These are phyloP conservation scores for Microstroma glucosiphilum DNA, from an alignment of 1,284 basidiomycete genomes.

Conservation along the genomic window DNA sequence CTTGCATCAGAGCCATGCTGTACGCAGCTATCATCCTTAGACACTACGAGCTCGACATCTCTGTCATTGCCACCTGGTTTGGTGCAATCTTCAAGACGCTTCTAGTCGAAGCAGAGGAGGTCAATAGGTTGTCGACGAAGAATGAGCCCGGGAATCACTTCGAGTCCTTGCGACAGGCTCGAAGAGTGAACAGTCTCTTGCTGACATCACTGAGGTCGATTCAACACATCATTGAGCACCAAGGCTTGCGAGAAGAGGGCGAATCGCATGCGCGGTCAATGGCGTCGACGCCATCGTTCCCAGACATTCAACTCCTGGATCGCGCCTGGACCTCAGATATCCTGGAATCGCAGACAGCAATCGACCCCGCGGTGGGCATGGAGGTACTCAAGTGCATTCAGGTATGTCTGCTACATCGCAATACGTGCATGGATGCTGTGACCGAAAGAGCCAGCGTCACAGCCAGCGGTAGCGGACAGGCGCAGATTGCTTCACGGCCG, in stretches of 20 bases:
- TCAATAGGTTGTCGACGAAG: conserved; percentile 22
- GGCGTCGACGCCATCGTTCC: conserved; percentile 56
- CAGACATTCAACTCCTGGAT: conserved; percentile 62
- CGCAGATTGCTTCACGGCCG: conserved; percentile 17
- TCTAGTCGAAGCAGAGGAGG: conserved; percentile 57
- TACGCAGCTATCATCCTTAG: conserved; percentile 66
- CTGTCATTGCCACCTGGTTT: conserved; percentile 64
- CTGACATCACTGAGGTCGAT: conserved; percentile 57
- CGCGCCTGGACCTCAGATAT: conserved; percentile 63
- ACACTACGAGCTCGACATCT: conserved; percentile 59
- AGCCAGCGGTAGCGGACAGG: not conserved
- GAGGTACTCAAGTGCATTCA: conserved; percentile 62
- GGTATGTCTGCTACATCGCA: conserved; percentile 63
- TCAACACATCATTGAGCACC: conserved; percentile 60
- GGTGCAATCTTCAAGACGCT: conserved; percentile 61
- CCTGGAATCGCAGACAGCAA: conserved; percentile 57
- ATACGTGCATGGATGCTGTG: conserved; percentile 55
- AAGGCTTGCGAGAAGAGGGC: conserved; percentile 32
- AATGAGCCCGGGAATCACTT: not conserved
- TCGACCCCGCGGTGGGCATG: conserved; percentile 57
- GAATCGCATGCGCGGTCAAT: not conserved
- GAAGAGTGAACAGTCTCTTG: conserved; percentile 26
- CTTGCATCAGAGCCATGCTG: conserved; percentile 71
- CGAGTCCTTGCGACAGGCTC: conserved; percentile 27
- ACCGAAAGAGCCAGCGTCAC: conserved; percentile 3